Conservation (phyloP, 257 asterid genomes). For the Capsicum chinense region DNA sequence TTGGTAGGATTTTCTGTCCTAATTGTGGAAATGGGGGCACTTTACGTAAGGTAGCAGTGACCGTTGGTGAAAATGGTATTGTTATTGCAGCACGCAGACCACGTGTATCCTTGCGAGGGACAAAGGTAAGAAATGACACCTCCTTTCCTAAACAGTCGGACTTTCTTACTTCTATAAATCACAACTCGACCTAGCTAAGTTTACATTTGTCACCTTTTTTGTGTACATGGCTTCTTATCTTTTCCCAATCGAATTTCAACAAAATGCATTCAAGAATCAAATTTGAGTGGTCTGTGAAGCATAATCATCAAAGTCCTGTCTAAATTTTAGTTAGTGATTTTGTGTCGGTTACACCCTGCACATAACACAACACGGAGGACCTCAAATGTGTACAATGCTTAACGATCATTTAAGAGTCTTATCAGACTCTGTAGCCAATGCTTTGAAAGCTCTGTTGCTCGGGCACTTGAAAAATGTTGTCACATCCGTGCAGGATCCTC, state of each 20-base stretch:
- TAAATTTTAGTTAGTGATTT: background rate
- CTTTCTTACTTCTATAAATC: background rate
- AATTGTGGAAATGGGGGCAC: conserved; percentile 98
- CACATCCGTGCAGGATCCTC: background rate
- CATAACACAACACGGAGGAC: background rate
- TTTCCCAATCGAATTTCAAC: background rate
- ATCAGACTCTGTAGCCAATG: background rate
- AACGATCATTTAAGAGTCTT: background rate
- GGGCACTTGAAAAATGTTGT: background rate
- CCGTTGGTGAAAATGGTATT: conserved; percentile 86
- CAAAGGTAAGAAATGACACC: conserved; percentile 60
- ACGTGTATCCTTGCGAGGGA: conserved; percentile 88
- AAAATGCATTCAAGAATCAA: conserved; percentile 1
- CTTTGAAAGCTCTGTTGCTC: background rate
- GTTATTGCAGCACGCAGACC: conserved; percentile 79
- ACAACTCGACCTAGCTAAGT: background rate
- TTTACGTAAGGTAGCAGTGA: conserved; percentile 89
- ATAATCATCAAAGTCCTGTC: background rate
- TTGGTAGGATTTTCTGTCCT: conserved; percentile 88
- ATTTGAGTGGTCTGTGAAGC: conserved; percentile 14
- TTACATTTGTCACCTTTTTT: background rate
- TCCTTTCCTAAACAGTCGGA: background rate
- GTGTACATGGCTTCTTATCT: background rate
- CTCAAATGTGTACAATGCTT: background rate
- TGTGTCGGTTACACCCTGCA: background rate